Base-by-base conservation (phyloP, 1,139 yeast genomes). In the Kodamaea sp. region DNA sequence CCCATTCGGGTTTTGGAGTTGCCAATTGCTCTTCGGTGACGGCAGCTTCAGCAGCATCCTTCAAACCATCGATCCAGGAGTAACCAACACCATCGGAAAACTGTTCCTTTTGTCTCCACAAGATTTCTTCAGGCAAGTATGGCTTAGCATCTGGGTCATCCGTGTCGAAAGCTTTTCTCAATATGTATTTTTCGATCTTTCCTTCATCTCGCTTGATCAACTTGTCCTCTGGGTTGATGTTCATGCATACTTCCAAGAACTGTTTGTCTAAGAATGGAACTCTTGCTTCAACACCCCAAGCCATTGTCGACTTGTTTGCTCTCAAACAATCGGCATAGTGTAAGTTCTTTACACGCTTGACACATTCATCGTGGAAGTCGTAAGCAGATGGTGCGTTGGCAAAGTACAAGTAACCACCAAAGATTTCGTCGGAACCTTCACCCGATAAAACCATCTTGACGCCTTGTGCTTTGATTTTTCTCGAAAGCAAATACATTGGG, bases 61-160 rank as follows among this genome's bases (percentile, higher is more conserved):
- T 92, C 62, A 92, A 79, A 37, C 95, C 90, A 65, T 92, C 99
- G 58, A 92, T 94, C 99, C 99, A 92, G 12, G 97, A 88, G 77
- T 92, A 92, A 46, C 99, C 99, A 45, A 92, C 99, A 70, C 99
- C 99, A 58, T 92, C 99, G 40, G 96, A 86, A 71, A 92, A 92
- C 73, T 92, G 99, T 72, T 92, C 98, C 81, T 92, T 92, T 75
- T 92, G 99, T 78, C 99, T 86, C 97, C 97, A 92, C 61, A 92
- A 75, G 59, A 92, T 92, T 70, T 92, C 97, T 44, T 85, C 79
- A 48, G 98, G 99, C 63, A 92, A 78, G 76, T 92, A 92, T 54
- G 96, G 94, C 55, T 75, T 73, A 39, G 66, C 79, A 43, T 63
- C 62, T 47, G 90, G 87, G 39, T 78, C 82, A 53, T 84, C 89